Evolutionary conservation across 345 rosid species (phyloP), one percentile per base, ranked within the genome.

Genomic region (Mercurialis annua): DNA sequence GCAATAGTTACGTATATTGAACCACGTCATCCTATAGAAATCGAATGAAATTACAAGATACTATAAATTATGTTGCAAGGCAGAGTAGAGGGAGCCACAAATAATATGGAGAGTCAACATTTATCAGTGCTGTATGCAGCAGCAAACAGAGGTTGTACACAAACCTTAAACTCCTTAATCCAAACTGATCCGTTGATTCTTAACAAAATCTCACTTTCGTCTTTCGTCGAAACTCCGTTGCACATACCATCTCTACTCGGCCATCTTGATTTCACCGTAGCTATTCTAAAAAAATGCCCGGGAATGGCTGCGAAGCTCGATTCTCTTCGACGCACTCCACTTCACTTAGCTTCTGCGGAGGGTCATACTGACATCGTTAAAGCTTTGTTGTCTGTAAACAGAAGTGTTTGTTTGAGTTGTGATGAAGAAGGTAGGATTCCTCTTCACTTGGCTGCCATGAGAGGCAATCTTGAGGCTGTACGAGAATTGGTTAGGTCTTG

Each of bases 331-430:
- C 33, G 40, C 0, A 30, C 48, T 31, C 65, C 72, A 2, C 65
- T 68, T 49, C 72, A 68, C 44, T 26, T 59, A 33, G 72, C 65
- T 8, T 33, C 72, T 11, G 72, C 72, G 0, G 64, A 67, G 14
- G 71, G 64, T 30, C 43, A 67, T 30, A 8, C 42, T n/a, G 23
- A 55, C 43, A 46, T 67, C 10, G 46, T 46, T 11, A 65, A 65
- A 30, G 59, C 47, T 26, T 52, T 65, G 59, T 30, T 65, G 23
- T 0, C 0, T 46, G 20, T 27, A 11, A 27, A 47, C 9, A 9
- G 1, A 12, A 9, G 30, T 16, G 43, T 20, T 48, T 47, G 55
- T 26, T 49, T 49, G 10, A 10, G 21, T 10, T 14, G 44, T 40
- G 44, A 40, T 14, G 44, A 54, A 26, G 11, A 16, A 18, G 62